Evolutionary conservation across 2,329 filamentous ascomycete genomes (phyloP).

Genomic region (Helminthosporium solani): DNA sequence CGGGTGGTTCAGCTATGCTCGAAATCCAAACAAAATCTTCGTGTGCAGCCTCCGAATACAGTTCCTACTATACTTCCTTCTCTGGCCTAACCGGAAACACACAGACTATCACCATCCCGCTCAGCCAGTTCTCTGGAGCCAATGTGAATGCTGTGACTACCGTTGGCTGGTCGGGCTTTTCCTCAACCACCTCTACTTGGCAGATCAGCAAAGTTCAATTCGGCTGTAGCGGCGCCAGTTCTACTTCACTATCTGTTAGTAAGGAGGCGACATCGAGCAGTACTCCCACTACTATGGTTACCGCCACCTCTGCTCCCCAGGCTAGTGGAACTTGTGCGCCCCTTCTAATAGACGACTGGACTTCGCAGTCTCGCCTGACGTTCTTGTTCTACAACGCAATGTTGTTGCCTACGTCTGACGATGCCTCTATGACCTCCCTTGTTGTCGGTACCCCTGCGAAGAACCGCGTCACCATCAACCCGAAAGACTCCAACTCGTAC

Average conservation of each 20-base stretch:
- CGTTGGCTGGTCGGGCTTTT: conserved; percentile 48
- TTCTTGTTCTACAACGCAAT: conserved; percentile 64
- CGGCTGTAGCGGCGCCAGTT: conserved; percentile 39
- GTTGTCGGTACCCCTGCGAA: conserved; percentile 50
- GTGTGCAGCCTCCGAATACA: conserved; percentile 46
- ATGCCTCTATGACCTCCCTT: conserved; percentile 58
- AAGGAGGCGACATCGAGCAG: conserved; percentile 7
- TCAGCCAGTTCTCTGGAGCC: conserved; percentile 52
- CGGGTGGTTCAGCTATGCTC: conserved; percentile 44
- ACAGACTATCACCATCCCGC: conserved; percentile 54
- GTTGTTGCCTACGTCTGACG: conserved; percentile 57
- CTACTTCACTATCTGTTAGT: conserved; percentile 3
- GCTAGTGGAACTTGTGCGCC: conserved; percentile 44
- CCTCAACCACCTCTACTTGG: conserved; percentile 45
- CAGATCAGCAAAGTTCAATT: conserved; percentile 53
- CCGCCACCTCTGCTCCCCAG: conserved; percentile 13
- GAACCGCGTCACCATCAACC: conserved; percentile 56
- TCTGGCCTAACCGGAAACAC: conserved; percentile 51
- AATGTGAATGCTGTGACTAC: conserved; percentile 53
- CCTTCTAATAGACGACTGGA: conserved; percentile 60
- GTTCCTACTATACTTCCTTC: conserved; percentile 49
- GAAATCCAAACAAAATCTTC: conserved; percentile 53
- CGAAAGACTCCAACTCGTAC: conserved; percentile 53
- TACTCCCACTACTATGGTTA: conserved; percentile 19
- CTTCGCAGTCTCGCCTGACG: conserved; percentile 61